Evolutionary conservation across 495 filamentous ascomycete species (phyloP).

Genomic region (Eremomyces bilateralis): DNA sequence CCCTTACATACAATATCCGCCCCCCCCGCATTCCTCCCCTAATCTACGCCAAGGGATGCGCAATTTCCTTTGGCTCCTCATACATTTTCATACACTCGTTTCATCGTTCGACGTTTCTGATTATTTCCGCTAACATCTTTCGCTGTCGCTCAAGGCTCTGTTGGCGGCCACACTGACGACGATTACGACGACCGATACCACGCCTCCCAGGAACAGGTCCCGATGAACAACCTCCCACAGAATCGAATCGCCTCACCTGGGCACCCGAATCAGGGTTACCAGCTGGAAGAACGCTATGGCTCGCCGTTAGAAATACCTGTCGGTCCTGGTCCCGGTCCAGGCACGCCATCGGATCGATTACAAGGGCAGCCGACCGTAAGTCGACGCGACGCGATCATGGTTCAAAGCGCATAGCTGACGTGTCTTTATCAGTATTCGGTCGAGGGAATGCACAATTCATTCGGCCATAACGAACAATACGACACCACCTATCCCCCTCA

Average conservation of each 20-base stretch:
- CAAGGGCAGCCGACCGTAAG: slow-evolving; percentile 13
- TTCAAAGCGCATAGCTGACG: slow-evolving; percentile 1
- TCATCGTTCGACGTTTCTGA: too few species aligned
- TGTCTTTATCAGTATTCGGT: slow-evolving; percentile 43
- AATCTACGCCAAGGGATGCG: too few species aligned
- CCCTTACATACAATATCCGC: too few species aligned
- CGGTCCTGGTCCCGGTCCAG: slow-evolving; percentile 13
- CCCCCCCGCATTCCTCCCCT: too few species aligned
- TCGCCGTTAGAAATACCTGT: slow-evolving; percentile 13
- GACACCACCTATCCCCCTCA: slow-evolving; percentile 24
- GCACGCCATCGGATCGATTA: slow-evolving; percentile 12
- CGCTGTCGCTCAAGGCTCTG: too few species aligned
- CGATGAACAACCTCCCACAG: background rate
- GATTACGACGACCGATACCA: background rate
- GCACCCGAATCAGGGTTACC: background rate
- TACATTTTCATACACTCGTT: too few species aligned
- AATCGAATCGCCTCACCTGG: too few species aligned
- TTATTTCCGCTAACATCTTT: too few species aligned
- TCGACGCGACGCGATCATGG: background rate
- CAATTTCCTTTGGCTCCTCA: too few species aligned
- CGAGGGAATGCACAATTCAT: slow-evolving; percentile 50
- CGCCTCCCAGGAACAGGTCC: background rate
- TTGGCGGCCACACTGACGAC: background rate
- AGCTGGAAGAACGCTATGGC: background rate
- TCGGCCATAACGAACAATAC: slow-evolving; percentile 44